Base-by-base conservation (phyloP, 2,329 filamentous ascomycete species). In the Nemania diffusa region DNA sequence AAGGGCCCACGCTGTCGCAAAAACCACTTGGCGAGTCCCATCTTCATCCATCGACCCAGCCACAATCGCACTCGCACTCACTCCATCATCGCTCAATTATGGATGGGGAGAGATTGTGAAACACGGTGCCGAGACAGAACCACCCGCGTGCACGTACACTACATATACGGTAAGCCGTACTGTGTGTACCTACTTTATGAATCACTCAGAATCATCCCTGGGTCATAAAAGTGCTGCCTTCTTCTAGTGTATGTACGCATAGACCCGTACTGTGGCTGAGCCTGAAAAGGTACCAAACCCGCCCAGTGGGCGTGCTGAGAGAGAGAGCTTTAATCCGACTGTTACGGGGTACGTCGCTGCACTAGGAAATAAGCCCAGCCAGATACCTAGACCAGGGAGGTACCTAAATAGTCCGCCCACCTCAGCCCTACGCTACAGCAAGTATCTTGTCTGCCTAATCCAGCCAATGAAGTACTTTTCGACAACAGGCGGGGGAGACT, bases 401-500 rank as follows among this genome's bases (percentile, higher is more conserved):
- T n/a, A n/a, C n/a, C n/a, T n/a, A n/a, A n/a, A n/a, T n/a, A n/a
- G n/a, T n/a, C n/a, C n/a, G 24, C 42, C 51, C 57, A n/a, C 29
- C 60, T 68, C 65, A 68, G 65, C 65, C 65, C 65, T 68, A 68
- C 52, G 44, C 17, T 52, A 9, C 9, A 59, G 34, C 22, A 69
- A 24, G 64, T 64, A 67, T 56, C 67, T 50, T 22, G 57, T 60
- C 50, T 34, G 55, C 58, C 63, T 57, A 60, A n/a, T 11, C 46
- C 20, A 52, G 34, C 37, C 13, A 29, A 29, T n/a, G 17, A 50
- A 52, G 44, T 66, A 65, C 58, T 51, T 67, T 56, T 37, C 57
- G 27, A 13, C 26, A 55, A 60, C 17, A 13, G 44, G 29, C 40
- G 37, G 40, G 20, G 22, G 7, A 17, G 11, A 15, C 2, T 3